Evolutionary conservation across 169 alveolate species (phyloP).

Genomic region (Sarcocystis neurona): DNA sequence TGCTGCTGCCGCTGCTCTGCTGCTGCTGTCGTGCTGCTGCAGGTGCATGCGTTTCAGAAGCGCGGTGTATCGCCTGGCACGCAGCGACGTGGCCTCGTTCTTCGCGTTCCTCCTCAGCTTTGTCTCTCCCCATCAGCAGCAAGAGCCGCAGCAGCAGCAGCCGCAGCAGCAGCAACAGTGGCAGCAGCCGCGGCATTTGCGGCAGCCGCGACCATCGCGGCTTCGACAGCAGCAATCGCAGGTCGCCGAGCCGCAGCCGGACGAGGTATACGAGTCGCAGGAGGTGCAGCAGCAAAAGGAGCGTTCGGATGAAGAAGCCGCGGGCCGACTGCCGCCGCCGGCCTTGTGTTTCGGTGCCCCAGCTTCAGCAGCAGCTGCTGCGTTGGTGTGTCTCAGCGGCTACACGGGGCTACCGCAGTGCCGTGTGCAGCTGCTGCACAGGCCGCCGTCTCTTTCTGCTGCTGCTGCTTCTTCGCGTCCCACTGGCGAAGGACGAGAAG

Average conservation of each 20-base stretch:
- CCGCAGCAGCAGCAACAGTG: too few relatives aligned
- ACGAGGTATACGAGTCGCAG: too few relatives aligned
- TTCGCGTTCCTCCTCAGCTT: not conserved
- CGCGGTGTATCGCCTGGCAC: not conserved
- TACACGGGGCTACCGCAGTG: conserved; percentile 3
- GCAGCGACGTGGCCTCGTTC: conserved; percentile 26
- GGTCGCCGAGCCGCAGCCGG: too few relatives aligned
- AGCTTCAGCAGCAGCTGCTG: not conserved
- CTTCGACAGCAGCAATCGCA: too few relatives aligned
- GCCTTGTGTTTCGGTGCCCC: too few relatives aligned
- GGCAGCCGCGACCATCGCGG: too few relatives aligned
- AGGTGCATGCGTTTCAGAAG: not conserved
- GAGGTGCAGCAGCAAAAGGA: too few relatives aligned
- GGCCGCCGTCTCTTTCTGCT: not conserved
- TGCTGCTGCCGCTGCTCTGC: not conserved
- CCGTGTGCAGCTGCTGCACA: not conserved
- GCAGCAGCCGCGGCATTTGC: too few relatives aligned
- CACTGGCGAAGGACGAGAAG: not conserved
- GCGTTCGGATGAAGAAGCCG: too few relatives aligned
- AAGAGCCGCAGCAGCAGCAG: too few relatives aligned
- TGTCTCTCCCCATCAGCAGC: not conserved
- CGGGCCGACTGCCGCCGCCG: too few relatives aligned
- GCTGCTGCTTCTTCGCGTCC: not conserved
- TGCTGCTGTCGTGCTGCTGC: not conserved
- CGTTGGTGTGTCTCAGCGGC: not conserved